These are phyloP conservation scores for Scheffersomyces cryptocercus DNA, from an alignment of 1,139 yeast species.

Conservation along the genomic window DNA sequence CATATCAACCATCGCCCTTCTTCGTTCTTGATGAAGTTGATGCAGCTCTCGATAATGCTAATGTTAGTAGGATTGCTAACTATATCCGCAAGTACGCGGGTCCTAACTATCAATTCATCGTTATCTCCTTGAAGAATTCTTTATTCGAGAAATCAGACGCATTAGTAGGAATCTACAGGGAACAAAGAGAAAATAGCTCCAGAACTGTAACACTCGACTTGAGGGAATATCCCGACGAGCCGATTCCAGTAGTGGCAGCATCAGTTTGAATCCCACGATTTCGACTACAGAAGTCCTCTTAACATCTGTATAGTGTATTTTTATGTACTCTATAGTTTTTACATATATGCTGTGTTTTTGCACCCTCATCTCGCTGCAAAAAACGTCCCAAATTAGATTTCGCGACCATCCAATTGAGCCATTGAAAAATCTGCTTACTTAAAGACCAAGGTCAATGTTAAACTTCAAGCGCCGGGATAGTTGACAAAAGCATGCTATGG, in stretches of 20 bases:
- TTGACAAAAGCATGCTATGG: too few relatives aligned
- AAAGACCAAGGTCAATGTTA: too few relatives aligned
- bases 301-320: too few relatives aligned
- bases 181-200: conserved; percentile 75
- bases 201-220: conserved; percentile 75
- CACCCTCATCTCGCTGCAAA: too few relatives aligned
- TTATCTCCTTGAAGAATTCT: conserved; percentile 85
- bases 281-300: too few relatives aligned
- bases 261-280: too few relatives aligned
- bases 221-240: conserved; percentile 56
- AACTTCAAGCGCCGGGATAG: too few relatives aligned
- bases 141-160: conserved; percentile 89
- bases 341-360: too few relatives aligned
- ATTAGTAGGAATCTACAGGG: conserved; percentile 89
- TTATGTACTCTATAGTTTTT: too few relatives aligned
- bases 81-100: conserved; percentile 79
- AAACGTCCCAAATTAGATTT: too few relatives aligned
- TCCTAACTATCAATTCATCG: conserved; percentile 85
- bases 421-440: too few relatives aligned
- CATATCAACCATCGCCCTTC: conserved; percentile 92
- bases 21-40: conserved; percentile 96
- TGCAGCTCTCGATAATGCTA: conserved; percentile 91
- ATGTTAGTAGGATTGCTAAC: conserved; percentile 81
- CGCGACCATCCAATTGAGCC: too few relatives aligned
- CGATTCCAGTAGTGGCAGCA: conserved; percentile 11